These are phyloP conservation scores for Tulasnella sp. DNA, from an alignment of 768 basidiomycete species.

Conservation along the genomic window DNA sequence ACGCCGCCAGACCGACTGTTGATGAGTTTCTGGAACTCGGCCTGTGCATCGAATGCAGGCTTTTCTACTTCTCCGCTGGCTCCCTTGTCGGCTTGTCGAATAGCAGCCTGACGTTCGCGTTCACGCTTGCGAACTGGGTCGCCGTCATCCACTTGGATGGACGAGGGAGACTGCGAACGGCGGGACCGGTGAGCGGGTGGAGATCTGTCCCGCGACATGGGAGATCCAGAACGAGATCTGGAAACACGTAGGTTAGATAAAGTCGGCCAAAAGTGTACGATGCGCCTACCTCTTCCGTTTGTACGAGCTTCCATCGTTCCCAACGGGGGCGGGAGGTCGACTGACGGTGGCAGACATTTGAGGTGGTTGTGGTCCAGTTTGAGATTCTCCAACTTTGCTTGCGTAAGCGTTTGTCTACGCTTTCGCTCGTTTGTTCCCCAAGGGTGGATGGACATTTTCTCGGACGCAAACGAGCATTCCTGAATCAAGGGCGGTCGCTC, in stretches of 20 bases:
- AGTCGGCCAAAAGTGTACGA: not conserved
- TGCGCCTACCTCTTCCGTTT: slow-evolving; percentile 17
- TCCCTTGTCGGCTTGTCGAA: slow-evolving; percentile 57
- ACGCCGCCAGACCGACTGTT: slow-evolving; percentile 78
- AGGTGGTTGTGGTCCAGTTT: slow-evolving; percentile 17
- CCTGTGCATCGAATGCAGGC: slow-evolving; percentile 53
- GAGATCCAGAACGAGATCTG: slow-evolving; percentile 15
- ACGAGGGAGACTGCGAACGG: slow-evolving; percentile 4
- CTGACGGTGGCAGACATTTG: slow-evolving; percentile 15
- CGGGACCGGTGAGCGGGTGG: slow-evolving; percentile 17
- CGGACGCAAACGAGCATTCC: not conserved
- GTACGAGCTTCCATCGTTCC: not conserved
- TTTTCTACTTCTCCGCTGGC: slow-evolving; percentile 44
- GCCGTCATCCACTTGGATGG: slow-evolving; percentile 49
- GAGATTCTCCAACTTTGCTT: not conserved
- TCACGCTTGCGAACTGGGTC: slow-evolving; percentile 70
- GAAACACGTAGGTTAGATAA: not conserved
- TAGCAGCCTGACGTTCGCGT: slow-evolving; percentile 71
- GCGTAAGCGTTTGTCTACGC: not conserved
- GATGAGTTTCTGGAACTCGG: slow-evolving; percentile 83
- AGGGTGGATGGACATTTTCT: not conserved
- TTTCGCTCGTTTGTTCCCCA: not conserved
- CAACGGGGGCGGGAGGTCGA: not conserved
- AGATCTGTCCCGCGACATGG: slow-evolving; percentile 8
- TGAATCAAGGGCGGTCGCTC: not conserved